Evolutionary conservation across 805 yeast genomes (phyloP), one percentile per base, ranked within the genome.

Genomic region (Pichia nanzhaoensis): DNA sequence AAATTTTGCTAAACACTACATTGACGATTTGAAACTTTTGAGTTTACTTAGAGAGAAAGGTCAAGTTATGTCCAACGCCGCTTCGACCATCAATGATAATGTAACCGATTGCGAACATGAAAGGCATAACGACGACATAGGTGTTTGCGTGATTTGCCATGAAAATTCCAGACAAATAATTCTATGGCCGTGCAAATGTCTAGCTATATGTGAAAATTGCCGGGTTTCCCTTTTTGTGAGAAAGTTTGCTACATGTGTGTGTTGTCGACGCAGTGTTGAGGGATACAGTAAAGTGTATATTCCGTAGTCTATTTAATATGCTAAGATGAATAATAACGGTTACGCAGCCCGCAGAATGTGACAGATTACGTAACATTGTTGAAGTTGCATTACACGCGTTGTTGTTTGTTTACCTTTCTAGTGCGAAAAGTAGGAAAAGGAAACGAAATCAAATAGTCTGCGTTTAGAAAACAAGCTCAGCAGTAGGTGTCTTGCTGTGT

Each of bases 121-220:
- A 7, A 51, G 60, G 5, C 60, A 61, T 22, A 60, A 60, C 17
- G 54, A 64, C 3, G 60, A 68, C 19, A 52, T 77, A 13, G 66
- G 68, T 5, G 67, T 69, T 5, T 89, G 97, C 64, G 95, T 86
- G 6, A 82, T 90, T 2, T 90, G 97, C 60, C 91, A 84, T 53
- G 70, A 73, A 5, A 78, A 82, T 47, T 75, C 79, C 5, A 71
- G 96, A 52, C 84, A 82, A 46, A 76, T 90, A 35, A 80, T 90
- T 8, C 68, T 91, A 3, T 90, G 97, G 97, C 97, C 97, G 0
- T 90, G 97, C 59, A 77, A 79, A 54, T 90, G 97, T 61, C 77
- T 90, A 45, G 89, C 95, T 0, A 69, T 90, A 5, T 90, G 97
- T 62, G 96, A 89, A 51, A 73, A 76, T 21, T 90, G 97, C 58